Evolutionary conservation across 768 basidiomycete genomes (phyloP), one percentile per base, ranked within the genome.

Genomic region (Nidularia sp.): DNA sequence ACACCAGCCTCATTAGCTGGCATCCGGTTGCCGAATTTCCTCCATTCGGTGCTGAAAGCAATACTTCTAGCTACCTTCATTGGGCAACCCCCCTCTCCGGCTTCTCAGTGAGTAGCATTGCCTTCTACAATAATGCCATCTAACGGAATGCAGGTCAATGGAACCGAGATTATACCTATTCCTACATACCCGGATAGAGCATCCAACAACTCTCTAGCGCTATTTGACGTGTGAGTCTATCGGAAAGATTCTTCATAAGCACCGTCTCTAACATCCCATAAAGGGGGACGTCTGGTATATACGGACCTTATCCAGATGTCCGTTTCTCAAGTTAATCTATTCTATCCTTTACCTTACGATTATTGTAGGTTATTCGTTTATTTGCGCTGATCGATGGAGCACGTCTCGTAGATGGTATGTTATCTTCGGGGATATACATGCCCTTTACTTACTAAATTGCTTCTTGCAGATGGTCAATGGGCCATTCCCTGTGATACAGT

Each of bases 291-390:
- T 59, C 78, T 34, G 89, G 88, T 2, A 74, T 92, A 32, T 88
- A 81, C 58, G 89, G 89, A 2, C 86, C 89, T n/a, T 85, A 80
- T 60, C 81, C 84, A 66, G 89, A 90, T 64, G 89, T 89, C 59
- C 47, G 81, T 60, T 5, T 3, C 34, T 22, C 35, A 29, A 6
- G 4, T 12, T 22, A 33, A 41, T 42, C 25, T 29, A 29, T 25
- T 25, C 41, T 15, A 25, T 22, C 33, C 8, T 39, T 4, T 29
- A 42, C 8, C 33, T 57, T 49, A 55, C 45, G 10, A 31, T 7
- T 39, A 25, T 48, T 36, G 45, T 59, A 91, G 88, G 88, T 91
- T 34, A 74, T 79, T 7, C 81, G 83, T 45, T 63, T 90, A 29
- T 91, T 78, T 64, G 66, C 74, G n/a, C 63, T 70, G 46, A 79